These are phyloP conservation scores for Coffea humblotiana DNA, from an alignment of 305 asterid species.

Conservation along the genomic window DNA sequence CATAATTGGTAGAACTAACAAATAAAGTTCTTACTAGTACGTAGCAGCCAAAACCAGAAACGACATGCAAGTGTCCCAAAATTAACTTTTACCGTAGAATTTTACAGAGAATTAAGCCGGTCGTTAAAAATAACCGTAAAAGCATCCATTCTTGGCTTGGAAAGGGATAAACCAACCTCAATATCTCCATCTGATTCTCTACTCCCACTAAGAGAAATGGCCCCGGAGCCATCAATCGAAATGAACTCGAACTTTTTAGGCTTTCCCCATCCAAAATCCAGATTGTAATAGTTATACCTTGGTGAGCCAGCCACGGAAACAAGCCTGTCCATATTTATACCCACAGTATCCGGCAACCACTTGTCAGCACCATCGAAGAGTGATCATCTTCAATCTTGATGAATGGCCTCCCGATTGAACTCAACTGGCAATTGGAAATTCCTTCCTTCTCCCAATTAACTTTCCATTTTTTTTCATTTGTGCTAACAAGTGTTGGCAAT, in stretches of 20 bases:
- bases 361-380: slow-evolving; percentile 22
- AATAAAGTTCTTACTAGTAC: no score
- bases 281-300: slow-evolving; percentile 20
- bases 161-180: background rate
- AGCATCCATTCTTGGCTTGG: slow-evolving; percentile 1
- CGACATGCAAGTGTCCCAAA: no score
- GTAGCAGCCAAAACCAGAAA: no score
- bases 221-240: slow-evolving; percentile 15
- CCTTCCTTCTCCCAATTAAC: slow-evolving; percentile 27
- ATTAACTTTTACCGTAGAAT: no score
- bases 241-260: slow-evolving; percentile 23
- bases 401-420: slow-evolving; percentile 18
- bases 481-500: slow-evolving; percentile 22
- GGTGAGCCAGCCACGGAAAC: slow-evolving; percentile 31
- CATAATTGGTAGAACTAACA: no score
- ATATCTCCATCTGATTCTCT: background rate
- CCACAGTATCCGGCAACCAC: slow-evolving; percentile 14
- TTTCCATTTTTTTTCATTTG: slow-evolving; percentile 6
- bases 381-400: slow-evolving; percentile 16
- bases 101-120: slow-evolving; percentile 1
- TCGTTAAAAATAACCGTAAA: background rate
- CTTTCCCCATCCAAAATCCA: slow-evolving; percentile 36
- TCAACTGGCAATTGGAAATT: slow-evolving; percentile 20
- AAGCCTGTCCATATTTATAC: slow-evolving; percentile 1
- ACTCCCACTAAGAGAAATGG: slow-evolving; percentile 8